Evolutionary conservation across 164 flowering plant species (phyloP).

Genomic region (Magnolia kwangsiensis): DNA sequence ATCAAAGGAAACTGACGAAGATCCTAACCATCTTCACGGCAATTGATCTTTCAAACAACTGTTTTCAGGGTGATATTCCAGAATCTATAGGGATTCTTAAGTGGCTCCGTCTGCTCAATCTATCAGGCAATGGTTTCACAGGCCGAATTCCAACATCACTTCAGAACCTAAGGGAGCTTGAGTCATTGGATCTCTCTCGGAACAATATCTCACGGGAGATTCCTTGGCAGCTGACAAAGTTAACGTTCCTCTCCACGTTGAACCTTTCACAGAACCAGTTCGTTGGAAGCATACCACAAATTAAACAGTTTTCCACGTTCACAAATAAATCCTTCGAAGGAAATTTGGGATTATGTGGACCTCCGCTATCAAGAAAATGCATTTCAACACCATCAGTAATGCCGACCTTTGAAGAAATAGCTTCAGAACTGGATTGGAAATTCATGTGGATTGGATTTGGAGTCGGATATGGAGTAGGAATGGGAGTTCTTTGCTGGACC

Average conservation of each 20-base stretch:
- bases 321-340: slow-evolving; percentile 2
- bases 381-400: neutral
- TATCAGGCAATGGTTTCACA: slow-evolving; percentile 5
- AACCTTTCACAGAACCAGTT: slow-evolving; percentile 17
- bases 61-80: neutral
- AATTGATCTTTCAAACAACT: no score
- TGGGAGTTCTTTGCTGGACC: no score
- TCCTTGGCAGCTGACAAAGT: slow-evolving; percentile 9
- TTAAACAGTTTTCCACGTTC: slow-evolving; percentile 13
- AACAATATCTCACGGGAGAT: slow-evolving; percentile 15
- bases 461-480: no score
- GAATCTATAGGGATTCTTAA: slow-evolving; percentile 1
- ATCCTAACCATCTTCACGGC: no score
- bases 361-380: slow-evolving; percentile 3
- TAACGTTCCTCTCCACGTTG: slow-evolving; percentile 13
- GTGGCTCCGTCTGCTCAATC: slow-evolving; percentile 1
- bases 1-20: neutral
- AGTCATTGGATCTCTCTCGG: slow-evolving; percentile 16
- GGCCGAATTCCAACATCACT: slow-evolving; percentile 13
- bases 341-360: slow-evolving; percentile 16
- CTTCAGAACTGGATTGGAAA: no score
- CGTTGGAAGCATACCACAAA: slow-evolving; percentile 14
- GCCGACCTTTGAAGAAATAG: no score
- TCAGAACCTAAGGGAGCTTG: neutral
- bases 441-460: no score